Conservation (phyloP, 208 protist genomes). For the Leptomonas seymouri region DNA sequence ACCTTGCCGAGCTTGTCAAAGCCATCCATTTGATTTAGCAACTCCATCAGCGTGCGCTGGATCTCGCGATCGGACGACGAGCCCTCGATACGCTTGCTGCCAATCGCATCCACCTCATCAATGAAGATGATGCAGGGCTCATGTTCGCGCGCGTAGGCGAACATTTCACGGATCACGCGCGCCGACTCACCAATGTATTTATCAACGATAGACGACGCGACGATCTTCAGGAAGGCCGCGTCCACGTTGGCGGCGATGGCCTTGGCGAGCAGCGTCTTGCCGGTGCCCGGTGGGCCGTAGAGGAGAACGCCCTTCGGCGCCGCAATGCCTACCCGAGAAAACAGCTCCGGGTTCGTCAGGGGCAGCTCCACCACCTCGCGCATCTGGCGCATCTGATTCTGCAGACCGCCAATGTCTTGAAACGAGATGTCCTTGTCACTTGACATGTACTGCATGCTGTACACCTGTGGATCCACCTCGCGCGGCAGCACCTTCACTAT, state of each 20-base stretch:
- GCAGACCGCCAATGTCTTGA: constrained; percentile 97
- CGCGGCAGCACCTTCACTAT: constrained; percentile 99
- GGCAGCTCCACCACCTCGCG: constrained; percentile 99
- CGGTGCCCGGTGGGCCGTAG: constrained; percentile 98
- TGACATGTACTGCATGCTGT: constrained; percentile 98
- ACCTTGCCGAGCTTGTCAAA: constrained; percentile 98
- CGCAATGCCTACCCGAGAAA: constrained; percentile 99
- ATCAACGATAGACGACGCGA: constrained; percentile 98
- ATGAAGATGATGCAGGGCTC: constrained; percentile 99
- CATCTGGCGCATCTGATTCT: constrained; percentile 98
- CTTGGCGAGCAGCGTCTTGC: constrained; percentile 97
- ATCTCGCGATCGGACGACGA: constrained; percentile 99
- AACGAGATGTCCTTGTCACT: constrained; percentile 95
- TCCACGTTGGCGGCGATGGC: constrained; percentile 99
- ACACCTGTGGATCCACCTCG: constrained; percentile 99
- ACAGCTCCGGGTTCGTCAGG: constrained; percentile 99
- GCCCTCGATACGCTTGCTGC: constrained; percentile 98
- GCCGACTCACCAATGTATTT: constrained; percentile 99
- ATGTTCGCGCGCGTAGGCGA: constrained; percentile 97
- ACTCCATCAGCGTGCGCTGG: constrained; percentile 99
- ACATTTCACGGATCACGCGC: constrained; percentile 99
- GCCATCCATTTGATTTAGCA: constrained; percentile 99
- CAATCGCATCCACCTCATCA: constrained; percentile 99
- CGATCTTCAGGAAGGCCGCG: constrained; percentile 98
- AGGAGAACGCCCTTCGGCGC: constrained; percentile 99